Evolutionary conservation across 1,139 yeast species (phyloP), one percentile per base, ranked within the genome.

Genomic region (Tardiomyces digboiensis): DNA sequence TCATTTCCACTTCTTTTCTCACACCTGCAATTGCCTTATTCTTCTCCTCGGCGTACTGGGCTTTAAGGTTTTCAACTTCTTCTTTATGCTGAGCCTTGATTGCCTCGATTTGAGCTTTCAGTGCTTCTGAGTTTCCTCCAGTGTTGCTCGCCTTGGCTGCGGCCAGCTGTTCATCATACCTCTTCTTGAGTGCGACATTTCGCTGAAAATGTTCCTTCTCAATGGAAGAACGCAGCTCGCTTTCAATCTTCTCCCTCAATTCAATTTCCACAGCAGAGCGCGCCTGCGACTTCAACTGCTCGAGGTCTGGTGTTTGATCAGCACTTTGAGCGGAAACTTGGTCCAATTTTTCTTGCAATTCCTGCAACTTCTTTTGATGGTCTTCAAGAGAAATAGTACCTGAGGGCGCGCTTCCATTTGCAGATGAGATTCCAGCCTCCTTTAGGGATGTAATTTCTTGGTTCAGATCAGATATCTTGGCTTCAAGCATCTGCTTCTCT

Each of bases 1-100:
- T 60, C 62, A 68, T 60, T 14, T 57, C 57, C 29, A 55, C 46
- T 44, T 59, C 59, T 39, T 52, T 54, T 6, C 19, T 19, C 3
- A 14, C 19, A 20, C 19, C 37, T 8, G 45, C 45, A 16, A 43
- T 29, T 8, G 50, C 52, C 41, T 46, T 45, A 40, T 49, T 48
- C 45, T 54, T 52, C 29, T 49, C 53, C 29, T 45, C 51, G 20
- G 46, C 52, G 29, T 48, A 41, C 39, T 42, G 46, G 13, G 41
- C 38, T 42, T 43, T 43, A 16, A 26, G 33, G 16, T 26, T 26
- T 5, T 4, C 33, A 5, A 26, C 16, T 16, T 26, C 33, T 16
- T 26, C 16, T 16, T 26, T n/a, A 8, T 26, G 33, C 33, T 41
- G 46, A 4, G 46, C 42, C 20, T 40, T 29, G n/a, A 42, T 39